Conservation (phyloP, 352 stramenopile species). For the Phytopythium chamaehyphon region DNA sequence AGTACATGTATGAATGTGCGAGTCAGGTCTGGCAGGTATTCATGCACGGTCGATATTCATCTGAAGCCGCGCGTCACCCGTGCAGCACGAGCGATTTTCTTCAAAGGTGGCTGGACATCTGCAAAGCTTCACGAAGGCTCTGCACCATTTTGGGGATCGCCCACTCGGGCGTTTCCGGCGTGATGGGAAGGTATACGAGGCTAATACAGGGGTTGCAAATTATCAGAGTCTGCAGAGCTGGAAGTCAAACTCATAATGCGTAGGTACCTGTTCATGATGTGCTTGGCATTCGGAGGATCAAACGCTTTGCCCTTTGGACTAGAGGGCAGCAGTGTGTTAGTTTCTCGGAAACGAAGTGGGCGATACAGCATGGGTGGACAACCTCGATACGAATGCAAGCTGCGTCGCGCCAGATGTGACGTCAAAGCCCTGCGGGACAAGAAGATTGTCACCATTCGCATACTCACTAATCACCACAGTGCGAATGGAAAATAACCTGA, state of each 20-base stretch:
- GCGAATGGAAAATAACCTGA: slow-evolving; percentile 24
- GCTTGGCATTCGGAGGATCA: slow-evolving; percentile 61
- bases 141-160: slow-evolving; percentile 74
- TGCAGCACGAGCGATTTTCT: neutral
- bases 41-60: too few relatives aligned
- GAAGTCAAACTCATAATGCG: neutral
- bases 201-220: slow-evolving; percentile 16
- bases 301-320: slow-evolving; percentile 43
- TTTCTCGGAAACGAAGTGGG: neutral
- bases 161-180: slow-evolving; percentile 71
- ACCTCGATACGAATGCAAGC: slow-evolving; percentile 66
- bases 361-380: neutral
- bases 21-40: too few relatives aligned
- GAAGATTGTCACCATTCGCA: neutral
- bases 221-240: neutral
- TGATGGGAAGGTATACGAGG: slow-evolving; percentile 77
- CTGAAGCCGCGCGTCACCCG: too few relatives aligned
- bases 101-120: slow-evolving; percentile 18
- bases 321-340: neutral
- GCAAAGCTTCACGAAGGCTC: slow-evolving; percentile 52
- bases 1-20: too few relatives aligned
- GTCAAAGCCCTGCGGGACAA: slow-evolving; percentile 56
- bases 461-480: neutral
- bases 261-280: slow-evolving; percentile 65
- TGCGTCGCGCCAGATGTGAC: slow-evolving; percentile 76